Evolutionary conservation across 768 basidiomycete species (phyloP), one percentile per base, ranked within the genome.

Genomic region (Heimioporus sp.): DNA sequence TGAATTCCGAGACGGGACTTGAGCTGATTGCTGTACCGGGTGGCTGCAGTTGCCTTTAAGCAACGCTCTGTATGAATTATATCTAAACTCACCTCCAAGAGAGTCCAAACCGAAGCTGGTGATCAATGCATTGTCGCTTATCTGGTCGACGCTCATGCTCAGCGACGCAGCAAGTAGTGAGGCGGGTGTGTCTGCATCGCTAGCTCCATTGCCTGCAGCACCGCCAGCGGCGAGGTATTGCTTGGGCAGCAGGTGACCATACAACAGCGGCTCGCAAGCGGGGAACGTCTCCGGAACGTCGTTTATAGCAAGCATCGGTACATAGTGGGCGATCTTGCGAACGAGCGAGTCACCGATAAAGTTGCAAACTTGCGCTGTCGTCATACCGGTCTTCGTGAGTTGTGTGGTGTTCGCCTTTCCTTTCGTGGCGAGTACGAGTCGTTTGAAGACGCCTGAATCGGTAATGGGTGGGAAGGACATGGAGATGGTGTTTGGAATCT

Each of bases 391-490:
- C 62, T 66, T 67, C 9, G 53, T 59, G 24, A 67, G 65, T 39
- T 65, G 64, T 0, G 62, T 49, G 1, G 64, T 67, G 48, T 67
- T 67, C 4, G 65, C 66, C 43, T 60, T 61, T 2, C 66, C 66
- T 36, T 49, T 64, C 1, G 62, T 60, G 16, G 62, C 41, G 5
- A 59, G 59, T 5, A 68, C 66, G 38, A 67, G 66, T 36, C 66
- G 66, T 43, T 67, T 67, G 58, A 67, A 67, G 53, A 67, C 64
- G n/a, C 66, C 66, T 4, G 67, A 69, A 38, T 71, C 71, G 7
- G 59, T 66, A 49, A 71, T 68, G 6, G 69, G 67, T 2, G 70
- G 70, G 49, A 69, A 63, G 28, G 67, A 64, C 57, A 71, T 66
- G 11, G 70, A 67, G 37, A 72, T 59, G 11, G 58, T 56, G 51